Evolutionary conservation across 148 eudicot genomes (phyloP), one percentile per base, ranked within the genome.

Genomic region (Vaccinium darrowii): DNA sequence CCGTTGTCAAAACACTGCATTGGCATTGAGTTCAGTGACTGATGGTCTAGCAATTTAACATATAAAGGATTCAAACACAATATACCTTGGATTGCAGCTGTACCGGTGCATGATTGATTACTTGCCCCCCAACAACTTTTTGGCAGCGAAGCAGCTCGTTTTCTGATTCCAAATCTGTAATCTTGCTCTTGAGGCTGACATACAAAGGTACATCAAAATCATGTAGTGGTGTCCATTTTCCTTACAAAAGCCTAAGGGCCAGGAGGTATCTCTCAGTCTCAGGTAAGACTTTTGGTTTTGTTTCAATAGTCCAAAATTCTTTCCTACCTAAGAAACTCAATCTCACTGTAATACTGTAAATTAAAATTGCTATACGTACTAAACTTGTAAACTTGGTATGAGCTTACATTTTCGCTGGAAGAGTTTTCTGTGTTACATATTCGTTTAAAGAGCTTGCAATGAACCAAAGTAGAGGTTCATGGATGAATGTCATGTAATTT

Each of bases 151-250:
- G 92, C 23, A 81, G 19, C 75, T 90, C 88, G 72, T 91, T 91
- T 82, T 90, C 93, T 67, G 88, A 74, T 80, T 91, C 91, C 90
- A 91, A 83, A 76, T 85, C 88, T 82, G 50, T 84, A 63, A 91
- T 87, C 86, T 89, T 91, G 86, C 81, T 88, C 84, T 82, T 90
- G 87, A 91, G 85, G 53, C 93, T 91, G 91, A 67, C 23, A 75
- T 49, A 86, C 83, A 92, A 51, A 90, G 72, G 73, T 81, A 23
- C 57, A 84, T 85, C 51, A 87, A 73, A 83, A 76, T 83, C 21
- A 85, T 54, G 63, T 18, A 16, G 50, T 21, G 81, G 54, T 11
- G 80, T 23, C 23, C 73, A 12, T 14, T 23, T 60, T 69, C 18
- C 65, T 65, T 30, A 65, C 23, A 51, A 76, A 67, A 36, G 14